Evolutionary conservation across 495 filamentous ascomycete species (phyloP), one percentile per base, ranked within the genome.

Genomic region (Cercophora sp.): DNA sequence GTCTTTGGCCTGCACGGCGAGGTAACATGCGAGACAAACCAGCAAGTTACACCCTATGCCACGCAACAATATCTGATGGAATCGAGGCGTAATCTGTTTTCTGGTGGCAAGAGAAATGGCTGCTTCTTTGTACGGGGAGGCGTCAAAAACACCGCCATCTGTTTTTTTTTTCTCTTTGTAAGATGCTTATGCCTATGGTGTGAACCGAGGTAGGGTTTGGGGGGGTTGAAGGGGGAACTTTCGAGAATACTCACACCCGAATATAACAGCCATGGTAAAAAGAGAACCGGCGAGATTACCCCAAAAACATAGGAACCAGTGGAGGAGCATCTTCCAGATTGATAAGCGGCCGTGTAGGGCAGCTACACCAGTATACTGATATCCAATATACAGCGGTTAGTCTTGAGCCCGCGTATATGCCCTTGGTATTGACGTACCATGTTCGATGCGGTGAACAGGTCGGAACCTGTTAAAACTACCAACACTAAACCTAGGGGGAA

Each of bases 1-100:
- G 53, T 82, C 79, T 5, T 78, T 74, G 15, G 75, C 76, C 46
- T 77, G 75, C 31, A 80, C 57, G n/a, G 73, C 74, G 6, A 83
- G 72, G 58, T 76, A 85, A 53, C 75, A 78, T 4, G 76, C 78
- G 26, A 85, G 65, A 64, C 79, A 82, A 18, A 85, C 80, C 0
- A 85, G 77, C 80, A 81, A 85, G 62, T 85, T 85, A 37, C 79
- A 80, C 16, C 79, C 80, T 46, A 85, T 83, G 18, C 68, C 81
- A 43, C 79, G 75, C 3, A 85, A 65, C 57, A 85, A 82, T 40
- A 86, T 78, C 53, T 76, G 74, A 57, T 81, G 79, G 65, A 78
- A 86, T 10, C 71, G 59, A 0, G 81, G 79, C 0, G 62, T 73
- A n/a, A 83, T 65, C 60, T 75, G 77, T 59, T 85, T 84, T 20